These are phyloP conservation scores for Fraxinus angustifolia DNA, from an alignment of 305 asterid species.

Conservation along the genomic window DNA sequence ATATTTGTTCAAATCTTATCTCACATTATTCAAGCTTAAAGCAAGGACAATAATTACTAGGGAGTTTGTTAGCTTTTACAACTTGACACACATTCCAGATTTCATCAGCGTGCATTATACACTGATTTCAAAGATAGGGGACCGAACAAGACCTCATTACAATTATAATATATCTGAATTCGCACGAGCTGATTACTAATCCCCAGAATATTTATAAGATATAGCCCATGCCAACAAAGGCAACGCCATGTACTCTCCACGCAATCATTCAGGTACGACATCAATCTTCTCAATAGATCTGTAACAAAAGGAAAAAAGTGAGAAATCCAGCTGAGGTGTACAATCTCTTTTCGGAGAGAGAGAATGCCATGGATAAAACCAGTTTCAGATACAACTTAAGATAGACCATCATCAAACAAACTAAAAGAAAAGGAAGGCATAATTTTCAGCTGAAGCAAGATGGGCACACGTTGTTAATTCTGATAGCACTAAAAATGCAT, in stretches of 20 bases:
- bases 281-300: conserved; percentile 21
- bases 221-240: conserved; percentile 19
- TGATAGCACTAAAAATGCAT: background rate
- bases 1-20: background rate
- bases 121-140: conserved; percentile 2
- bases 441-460: background rate
- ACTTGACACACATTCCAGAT: conserved; percentile 9
- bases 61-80: conserved; percentile 13
- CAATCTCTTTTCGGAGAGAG: background rate
- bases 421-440: background rate
- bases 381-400: background rate
- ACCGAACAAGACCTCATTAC: conserved; percentile 6
- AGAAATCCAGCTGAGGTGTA: background rate
- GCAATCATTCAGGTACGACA: background rate
- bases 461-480: background rate
- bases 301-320: background rate
- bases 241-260: conserved; percentile 22
- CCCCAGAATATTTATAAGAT: conserved; percentile 29
- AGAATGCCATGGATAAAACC: background rate
- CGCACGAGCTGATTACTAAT: conserved; percentile 7
- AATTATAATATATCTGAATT: conserved; percentile 3
- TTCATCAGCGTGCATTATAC: background rate
- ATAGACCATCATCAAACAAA: background rate
- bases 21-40: background rate
- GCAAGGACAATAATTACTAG: background rate